Evolutionary conservation across 2,329 filamentous ascomycete genomes (phyloP).

Genomic region (Botryosphaeria dothidea): DNA sequence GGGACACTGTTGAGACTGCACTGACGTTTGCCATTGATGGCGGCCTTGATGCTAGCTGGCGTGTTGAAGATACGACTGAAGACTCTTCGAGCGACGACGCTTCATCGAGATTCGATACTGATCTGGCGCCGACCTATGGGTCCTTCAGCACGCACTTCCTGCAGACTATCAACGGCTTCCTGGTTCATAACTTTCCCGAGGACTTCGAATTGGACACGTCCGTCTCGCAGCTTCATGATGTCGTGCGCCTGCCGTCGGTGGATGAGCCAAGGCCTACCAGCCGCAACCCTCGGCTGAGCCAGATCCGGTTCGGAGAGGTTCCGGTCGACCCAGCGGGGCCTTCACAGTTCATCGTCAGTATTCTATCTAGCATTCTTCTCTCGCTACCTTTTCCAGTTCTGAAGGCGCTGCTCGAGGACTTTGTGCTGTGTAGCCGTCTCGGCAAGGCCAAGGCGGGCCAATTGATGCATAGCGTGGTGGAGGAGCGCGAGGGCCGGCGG

Average conservation of each 20-base stretch:
- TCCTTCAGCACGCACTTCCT: conserved; percentile 58
- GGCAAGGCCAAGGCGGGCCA: conserved; percentile 40
- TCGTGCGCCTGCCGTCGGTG: conserved; percentile 48
- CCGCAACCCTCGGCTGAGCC: conserved; percentile 58
- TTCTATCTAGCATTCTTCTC: conserved; percentile 67
- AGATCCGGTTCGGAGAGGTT: conserved; percentile 72
- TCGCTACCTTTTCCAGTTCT: conserved; percentile 70
- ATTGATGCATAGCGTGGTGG: conserved; percentile 44
- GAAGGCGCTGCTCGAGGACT: conserved; percentile 65
- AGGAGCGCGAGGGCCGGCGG: conserved; percentile 45
- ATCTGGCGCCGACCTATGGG: conserved; percentile 46
- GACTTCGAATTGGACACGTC: conserved; percentile 61
- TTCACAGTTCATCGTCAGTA: conserved; percentile 43
- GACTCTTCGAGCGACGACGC: conserved; percentile 30
- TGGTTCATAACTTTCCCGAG: conserved; percentile 60
- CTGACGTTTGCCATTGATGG: conserved; percentile 60
- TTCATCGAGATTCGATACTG: conserved; percentile 21
- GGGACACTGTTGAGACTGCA: conserved; percentile 63
- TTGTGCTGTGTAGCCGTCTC: conserved; percentile 51
- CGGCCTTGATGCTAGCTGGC: conserved; percentile 42
- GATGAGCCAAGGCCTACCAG: conserved; percentile 37
- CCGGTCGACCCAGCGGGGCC: conserved; percentile 46
- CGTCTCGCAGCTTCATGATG: conserved; percentile 48
- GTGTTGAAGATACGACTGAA: conserved; percentile 24
- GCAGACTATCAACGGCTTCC: conserved; percentile 58